Evolutionary conservation across 2,329 filamentous ascomycete species (phyloP), one percentile per base, ranked within the genome.

Genomic region (Blastomyces percursus): DNA sequence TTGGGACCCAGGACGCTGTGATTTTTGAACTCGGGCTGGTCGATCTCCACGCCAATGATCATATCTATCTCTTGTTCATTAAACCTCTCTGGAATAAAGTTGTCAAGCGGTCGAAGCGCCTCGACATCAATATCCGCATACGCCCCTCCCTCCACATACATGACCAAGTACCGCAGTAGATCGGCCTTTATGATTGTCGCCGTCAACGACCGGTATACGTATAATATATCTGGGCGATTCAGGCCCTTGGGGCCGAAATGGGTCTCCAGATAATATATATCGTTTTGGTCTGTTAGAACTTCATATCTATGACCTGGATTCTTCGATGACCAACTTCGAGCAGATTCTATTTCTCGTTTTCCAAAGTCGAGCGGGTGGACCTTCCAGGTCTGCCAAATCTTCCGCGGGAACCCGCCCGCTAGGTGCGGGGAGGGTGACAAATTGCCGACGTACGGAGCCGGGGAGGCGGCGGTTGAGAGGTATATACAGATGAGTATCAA

Each of bases 301-400:
- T 89, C 86, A 68, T 88, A 88, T 65, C 86, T 78, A 71, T 86
- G 84, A 3, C 78, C 79, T 0, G 86, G 86, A 67, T 90, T 90
- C 73, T 85, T 87, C 27, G 76, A 73, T 0, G 82, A 78, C 87
- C 87, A 90, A 1, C 85, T 85, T 66, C 81, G 80, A 11, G 87
- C 86, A 0, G 79, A 79, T 30, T 79, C 74, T 40, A 82, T 76
- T 68, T 90, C 86, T 60, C 83, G 80, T 68, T 85, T 80, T 65
- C 88, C 86, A 69, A 89, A 89, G 1, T 79, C 78, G 42, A 89
- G 76, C 1, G 87, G 84, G 65, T 86, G 82, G 35, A 86, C 82
- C 72, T 89, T 90, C 87, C 87, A 90, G 0, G 84, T 87, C 73
- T 90, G 87, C 87, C 87, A 90, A 67, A 90, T 87, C 74, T 90